Evolutionary conservation across 352 stramenopile genomes (phyloP), one percentile per base, ranked within the genome.

Genomic region (Phytophthora lateralis): DNA sequence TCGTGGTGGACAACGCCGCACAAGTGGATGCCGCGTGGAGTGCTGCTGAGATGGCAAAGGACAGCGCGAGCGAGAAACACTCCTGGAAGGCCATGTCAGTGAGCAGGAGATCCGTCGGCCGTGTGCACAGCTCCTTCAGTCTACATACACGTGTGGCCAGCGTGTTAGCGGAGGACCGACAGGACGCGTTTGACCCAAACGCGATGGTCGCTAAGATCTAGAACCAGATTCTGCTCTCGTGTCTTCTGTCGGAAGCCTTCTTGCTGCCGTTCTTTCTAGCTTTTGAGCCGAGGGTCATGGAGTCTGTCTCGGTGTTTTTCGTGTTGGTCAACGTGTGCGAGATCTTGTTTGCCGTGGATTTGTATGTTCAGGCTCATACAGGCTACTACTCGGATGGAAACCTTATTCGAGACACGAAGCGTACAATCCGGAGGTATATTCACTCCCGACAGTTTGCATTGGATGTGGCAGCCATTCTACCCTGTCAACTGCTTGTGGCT

Each of bases 371-470:
- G 51, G 64, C 82, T 9, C 73, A 81, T 46, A 90, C 74, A 9
- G 78, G 78, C 3, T 88, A 72, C 44, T 89, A 89, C 55, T 63
- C 73, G n/a, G 76, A 85, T 17, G 80, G 78, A 14, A 82, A 88
- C 41, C 38, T 89, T 21, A 64, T 86, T 35, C 76, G 73, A 18
- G 76, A 90, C 35, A 67, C 63, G 1, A 57, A 49, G n/a, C 71
- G 73, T 15, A 79, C 78, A 0, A 53, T 57, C n/a, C 45, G 48
- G 18, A 67, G 74, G 30, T 93, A 93, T 44, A 11, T 90, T 4
- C 60, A 38, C 10, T 90, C 81, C 2, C 30, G 29, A 12, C 55
- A 60, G 26, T 89, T 93, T 56, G 48, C 51, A 0, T 12, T 88
- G 3, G 84, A 93, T 47, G 11, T 84, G 1, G 15, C 88, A 6